Evolutionary conservation across 2,329 filamentous ascomycete species (phyloP), one percentile per base, ranked within the genome.

Genomic region (Simplicillium aogashimaense): DNA sequence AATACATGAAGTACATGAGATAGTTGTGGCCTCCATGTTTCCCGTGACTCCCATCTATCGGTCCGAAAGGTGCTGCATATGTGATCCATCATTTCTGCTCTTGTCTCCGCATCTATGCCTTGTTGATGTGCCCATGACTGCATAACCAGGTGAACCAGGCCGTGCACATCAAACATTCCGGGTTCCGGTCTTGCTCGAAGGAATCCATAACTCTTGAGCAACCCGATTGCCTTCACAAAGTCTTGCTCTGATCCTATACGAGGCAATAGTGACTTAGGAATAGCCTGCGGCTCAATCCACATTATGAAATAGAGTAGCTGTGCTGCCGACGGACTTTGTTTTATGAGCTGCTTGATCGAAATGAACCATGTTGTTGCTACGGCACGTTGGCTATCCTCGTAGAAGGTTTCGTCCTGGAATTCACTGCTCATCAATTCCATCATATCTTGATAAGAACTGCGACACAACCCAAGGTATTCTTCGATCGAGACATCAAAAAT

Each of bases 301-400:
- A 59, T 61, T 29, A 67, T 55, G 41, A 69, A 65, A 1, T 52
- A 55, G 2, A 70, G 50, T 38, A 64, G 47, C 2, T 61, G 41
- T 38, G 57, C 59, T 3, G 65, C 64, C 13, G 15, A 11, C 7
- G 29, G 17, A 33, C 31, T 17, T 10, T 47, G 18, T 5, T 37
- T 13, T 10, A 42, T 49, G 15, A 35, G 47, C 15, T 39, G 37
- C 30, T 39, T 17, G 17, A 39, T 33, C n/a, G 37, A 39, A 9
- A 39, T 30, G 3, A 39, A 3, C 37, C 37, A 39, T 17, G 37
- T 39, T 25, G 17, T 39, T 14, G 28, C 37, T 4, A 39, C 29
- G 13, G 37, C 37, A 30, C 34, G 20, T 43, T 64, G 58, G 30
- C 54, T 51, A 13, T 45, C 50, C 3, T 51, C 47, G 44, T 68